These are phyloP conservation scores for Nicotiana noctiflora DNA, from an alignment of 257 asterid genomes.

Conservation along the genomic window DNA sequence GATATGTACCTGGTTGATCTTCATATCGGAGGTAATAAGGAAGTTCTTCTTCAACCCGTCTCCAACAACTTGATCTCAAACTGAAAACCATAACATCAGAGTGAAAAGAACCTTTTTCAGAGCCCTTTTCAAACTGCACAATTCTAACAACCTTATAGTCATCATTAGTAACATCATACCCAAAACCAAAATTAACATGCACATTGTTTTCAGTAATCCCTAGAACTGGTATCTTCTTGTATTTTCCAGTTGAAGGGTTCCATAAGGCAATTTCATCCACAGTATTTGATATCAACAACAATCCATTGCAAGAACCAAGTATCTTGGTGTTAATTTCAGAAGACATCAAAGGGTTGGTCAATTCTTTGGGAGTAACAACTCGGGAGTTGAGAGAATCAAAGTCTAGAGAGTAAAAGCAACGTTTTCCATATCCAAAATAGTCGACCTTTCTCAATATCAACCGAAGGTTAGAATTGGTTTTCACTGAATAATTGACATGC, in stretches of 20 bases:
- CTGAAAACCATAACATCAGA: background rate
- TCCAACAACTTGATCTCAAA: background rate
- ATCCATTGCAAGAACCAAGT: background rate
- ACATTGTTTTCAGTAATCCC: background rate
- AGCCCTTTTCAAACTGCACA: background rate
- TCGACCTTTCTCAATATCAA: background rate
- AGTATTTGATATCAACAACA: background rate
- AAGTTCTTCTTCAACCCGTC: background rate
- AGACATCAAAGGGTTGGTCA: background rate
- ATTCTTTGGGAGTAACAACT: background rate
- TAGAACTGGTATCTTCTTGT: background rate
- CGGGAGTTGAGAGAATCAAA: background rate
- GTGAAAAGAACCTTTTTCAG: background rate
- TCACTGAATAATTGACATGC: background rate
- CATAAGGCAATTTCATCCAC: background rate
- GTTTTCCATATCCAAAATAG: background rate
- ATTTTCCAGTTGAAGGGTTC: background rate
- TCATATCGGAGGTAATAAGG: background rate
- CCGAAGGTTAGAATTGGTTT: background rate
- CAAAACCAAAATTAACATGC: background rate
- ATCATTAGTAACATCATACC: background rate
- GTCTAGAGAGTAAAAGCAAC: background rate
- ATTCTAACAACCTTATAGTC: constrained; percentile 3
- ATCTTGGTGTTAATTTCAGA: background rate
- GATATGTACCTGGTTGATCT: background rate